Evolutionary conservation across 352 stramenopile species (phyloP).

Genomic region (Hyaloperonospora arabidopsidis): DNA sequence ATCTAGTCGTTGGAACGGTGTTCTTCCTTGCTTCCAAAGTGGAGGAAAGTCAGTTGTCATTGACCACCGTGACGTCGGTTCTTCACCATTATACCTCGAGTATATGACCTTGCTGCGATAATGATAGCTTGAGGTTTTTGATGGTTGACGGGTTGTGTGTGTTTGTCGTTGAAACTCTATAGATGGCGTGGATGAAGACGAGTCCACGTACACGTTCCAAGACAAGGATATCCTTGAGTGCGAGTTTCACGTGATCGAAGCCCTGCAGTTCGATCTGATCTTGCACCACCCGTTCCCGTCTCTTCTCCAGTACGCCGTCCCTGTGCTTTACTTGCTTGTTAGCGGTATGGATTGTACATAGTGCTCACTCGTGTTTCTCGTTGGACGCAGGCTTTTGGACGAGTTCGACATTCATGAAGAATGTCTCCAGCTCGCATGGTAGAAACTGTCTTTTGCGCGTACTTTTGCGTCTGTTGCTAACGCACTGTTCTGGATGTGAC

Average conservation of each 20-base stretch:
- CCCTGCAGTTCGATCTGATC: slow-evolving; percentile 84
- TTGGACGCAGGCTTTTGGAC: slow-evolving; percentile 50
- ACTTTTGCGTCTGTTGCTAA: no score
- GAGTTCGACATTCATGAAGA: slow-evolving; percentile 84
- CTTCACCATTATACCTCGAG: slow-evolving; percentile 83
- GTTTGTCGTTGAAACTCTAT: slow-evolving; percentile 1
- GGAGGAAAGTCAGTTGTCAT: slow-evolving; percentile 77
- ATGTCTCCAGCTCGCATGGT: slow-evolving; percentile 81
- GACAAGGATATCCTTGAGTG: slow-evolving; percentile 87
- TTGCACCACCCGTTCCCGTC: slow-evolving; percentile 80
- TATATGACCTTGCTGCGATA: slow-evolving; percentile 21
- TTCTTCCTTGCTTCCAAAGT: slow-evolving; percentile 86
- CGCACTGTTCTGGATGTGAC: neutral
- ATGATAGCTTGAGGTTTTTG: neutral
- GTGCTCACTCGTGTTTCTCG: neutral
- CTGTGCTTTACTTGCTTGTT: neutral
- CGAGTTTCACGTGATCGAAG: slow-evolving; percentile 86
- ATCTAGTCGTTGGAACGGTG: slow-evolving; percentile 75
- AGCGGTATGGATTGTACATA: neutral
- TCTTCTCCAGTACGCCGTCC: slow-evolving; percentile 54
- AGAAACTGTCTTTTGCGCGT: neutral
- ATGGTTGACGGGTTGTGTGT: neutral
- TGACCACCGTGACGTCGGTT: slow-evolving; percentile 70
- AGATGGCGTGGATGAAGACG: slow-evolving; percentile 79
- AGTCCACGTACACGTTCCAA: slow-evolving; percentile 84